Evolutionary conservation across 495 filamentous ascomycete species (phyloP).

Genomic region (Corynascus novoguineensis): DNA sequence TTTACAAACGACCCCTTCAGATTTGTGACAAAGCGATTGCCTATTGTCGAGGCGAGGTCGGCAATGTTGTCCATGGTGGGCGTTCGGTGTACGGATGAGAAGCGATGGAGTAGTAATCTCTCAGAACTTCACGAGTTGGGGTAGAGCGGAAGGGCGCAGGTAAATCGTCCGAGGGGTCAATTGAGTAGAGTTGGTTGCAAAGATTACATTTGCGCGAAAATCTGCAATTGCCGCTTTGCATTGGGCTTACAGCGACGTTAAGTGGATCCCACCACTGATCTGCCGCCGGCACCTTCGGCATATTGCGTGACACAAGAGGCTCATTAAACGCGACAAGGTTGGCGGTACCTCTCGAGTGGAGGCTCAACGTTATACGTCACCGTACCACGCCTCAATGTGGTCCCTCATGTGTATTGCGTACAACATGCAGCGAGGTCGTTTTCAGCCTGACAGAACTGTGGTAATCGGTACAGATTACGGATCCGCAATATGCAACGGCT

Average conservation of each 20-base stretch:
- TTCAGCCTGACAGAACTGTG: too few relatives aligned
- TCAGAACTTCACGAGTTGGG: too few relatives aligned
- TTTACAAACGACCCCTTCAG: conserved; percentile 48
- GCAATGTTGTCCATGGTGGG: conserved; percentile 31
- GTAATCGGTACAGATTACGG: too few relatives aligned
- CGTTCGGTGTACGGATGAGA: background rate
- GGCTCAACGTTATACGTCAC: background rate
- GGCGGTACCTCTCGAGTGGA: too few relatives aligned
- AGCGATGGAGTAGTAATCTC: background rate
- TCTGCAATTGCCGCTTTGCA: background rate
- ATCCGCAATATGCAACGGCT: too few relatives aligned
- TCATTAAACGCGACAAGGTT: too few relatives aligned
- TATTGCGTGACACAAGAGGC: background rate
- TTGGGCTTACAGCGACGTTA: background rate
- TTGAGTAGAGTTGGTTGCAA: too few relatives aligned
- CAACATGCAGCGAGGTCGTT: too few relatives aligned
- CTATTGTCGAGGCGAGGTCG: conserved; percentile 29
- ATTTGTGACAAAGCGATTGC: conserved; percentile 51
- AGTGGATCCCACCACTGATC: conserved; percentile 12
- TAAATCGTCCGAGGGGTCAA: background rate
- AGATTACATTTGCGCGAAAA: conserved; percentile 14
- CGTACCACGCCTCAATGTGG: too few relatives aligned
- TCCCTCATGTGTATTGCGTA: too few relatives aligned
- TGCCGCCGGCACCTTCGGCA: conserved; percentile 11
- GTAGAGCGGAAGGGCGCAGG: background rate